phyloP scores from a whole-genome alignment of 2,329 filamentous ascomycete genomes.

The Chrysosphaeria jannelii region DNA sequence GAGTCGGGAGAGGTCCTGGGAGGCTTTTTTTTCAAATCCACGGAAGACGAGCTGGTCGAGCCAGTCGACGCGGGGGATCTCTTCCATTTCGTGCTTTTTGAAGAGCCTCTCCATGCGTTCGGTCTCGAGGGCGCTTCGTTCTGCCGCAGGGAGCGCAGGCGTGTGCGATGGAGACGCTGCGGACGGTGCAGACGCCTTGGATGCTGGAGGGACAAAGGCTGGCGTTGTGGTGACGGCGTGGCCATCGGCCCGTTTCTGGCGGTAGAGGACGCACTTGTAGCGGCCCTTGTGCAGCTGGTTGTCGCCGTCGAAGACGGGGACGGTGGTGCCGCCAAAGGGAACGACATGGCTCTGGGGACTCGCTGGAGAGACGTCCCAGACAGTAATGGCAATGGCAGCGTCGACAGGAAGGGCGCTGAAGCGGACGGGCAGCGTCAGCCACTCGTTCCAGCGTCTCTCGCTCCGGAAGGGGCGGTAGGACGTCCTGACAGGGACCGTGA shows the following conservation, averaged over 20 bases:
- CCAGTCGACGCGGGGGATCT: conserved; percentile 82
- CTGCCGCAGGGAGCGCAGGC: conserved; percentile 18
- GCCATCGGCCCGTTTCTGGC: conserved; percentile 61
- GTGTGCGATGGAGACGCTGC: conserved; percentile 16
- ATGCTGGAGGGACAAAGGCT: conserved; percentile 23
- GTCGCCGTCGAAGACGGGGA: conserved; percentile 74
- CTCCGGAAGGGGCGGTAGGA: conserved; percentile 73
- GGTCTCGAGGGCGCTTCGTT: conserved; percentile 32
- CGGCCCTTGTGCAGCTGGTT: conserved; percentile 75
- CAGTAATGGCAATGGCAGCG: conserved; percentile 63
- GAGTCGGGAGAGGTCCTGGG: neutral
- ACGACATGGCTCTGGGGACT: conserved; percentile 43
- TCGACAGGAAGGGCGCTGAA: conserved; percentile 60
- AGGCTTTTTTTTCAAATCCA: conserved; percentile 48
- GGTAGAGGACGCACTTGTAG: conserved; percentile 69
- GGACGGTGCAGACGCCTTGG: conserved; percentile 9
- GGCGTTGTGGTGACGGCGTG: conserved; percentile 56
- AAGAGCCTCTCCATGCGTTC: conserved; percentile 70
- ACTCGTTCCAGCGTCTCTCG: conserved; percentile 68
- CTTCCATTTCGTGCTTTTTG: conserved; percentile 96
- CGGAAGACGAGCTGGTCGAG: conserved; percentile 84
- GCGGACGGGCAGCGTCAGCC: conserved; percentile 63
- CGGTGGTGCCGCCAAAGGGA: conserved; percentile 80
- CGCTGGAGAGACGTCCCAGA: conserved; percentile 78
- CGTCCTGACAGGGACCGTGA: conserved; percentile 78